These are phyloP conservation scores for Ambrosia artemisiifolia DNA, from an alignment of 129 eudicot genomes.

Conservation along the genomic window DNA sequence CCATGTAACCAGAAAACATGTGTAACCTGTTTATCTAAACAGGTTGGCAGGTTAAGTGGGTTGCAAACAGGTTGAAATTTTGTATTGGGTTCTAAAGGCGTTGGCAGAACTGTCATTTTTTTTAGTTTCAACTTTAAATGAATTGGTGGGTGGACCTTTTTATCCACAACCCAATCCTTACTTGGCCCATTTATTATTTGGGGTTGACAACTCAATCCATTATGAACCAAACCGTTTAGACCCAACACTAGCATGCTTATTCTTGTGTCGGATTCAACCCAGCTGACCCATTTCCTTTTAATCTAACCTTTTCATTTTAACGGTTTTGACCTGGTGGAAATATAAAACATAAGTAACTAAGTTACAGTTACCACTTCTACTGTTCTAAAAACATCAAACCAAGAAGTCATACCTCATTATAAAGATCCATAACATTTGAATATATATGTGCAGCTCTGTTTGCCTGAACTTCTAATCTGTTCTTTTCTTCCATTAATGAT, in stretches of 20 bases:
- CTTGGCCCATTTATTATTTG: not conserved
- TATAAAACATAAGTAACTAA: not conserved
- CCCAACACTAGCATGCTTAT: not conserved
- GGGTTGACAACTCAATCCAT: not conserved
- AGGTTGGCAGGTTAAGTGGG: not conserved
- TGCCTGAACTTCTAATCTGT: constrained; percentile 58
- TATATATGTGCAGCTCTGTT: constrained; percentile 57
- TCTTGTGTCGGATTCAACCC: not conserved
- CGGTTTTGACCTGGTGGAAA: not conserved
- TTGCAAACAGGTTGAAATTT: not conserved
- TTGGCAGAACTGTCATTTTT: not conserved
- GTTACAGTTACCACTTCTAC: not conserved
- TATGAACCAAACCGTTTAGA: not conserved
- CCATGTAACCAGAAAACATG: not conserved
- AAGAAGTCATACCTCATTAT: constrained; percentile 65
- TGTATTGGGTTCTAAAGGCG: not conserved
- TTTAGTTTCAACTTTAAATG: not conserved
- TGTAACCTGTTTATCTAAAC: not conserved
- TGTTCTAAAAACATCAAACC: constrained; percentile 3
- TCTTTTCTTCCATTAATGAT: constrained; percentile 72
- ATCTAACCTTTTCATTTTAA: not conserved
- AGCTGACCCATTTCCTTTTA: not conserved
- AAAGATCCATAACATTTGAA: constrained; percentile 58
- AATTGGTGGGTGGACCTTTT: not conserved
- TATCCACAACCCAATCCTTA: not conserved